Percentiles rank a stretch among this genome's conserved stretches.
These are phyloP conservation scores for Uncinocarpus reesii DNA, from an alignment of 2,329 filamentous ascomycete species.

Conservation along the genomic window DNA sequence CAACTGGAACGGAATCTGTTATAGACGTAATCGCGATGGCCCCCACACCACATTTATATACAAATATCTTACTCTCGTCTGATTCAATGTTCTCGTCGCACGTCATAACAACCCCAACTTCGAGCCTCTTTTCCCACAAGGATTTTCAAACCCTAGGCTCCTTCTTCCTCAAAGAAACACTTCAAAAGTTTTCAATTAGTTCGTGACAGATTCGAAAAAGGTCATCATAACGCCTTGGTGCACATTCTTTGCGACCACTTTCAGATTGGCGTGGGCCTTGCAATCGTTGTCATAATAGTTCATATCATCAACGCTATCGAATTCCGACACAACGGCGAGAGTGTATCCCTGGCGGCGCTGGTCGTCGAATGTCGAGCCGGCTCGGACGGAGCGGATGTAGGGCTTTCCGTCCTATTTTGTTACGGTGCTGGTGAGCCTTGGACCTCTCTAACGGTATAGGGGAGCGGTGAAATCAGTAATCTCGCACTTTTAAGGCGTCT, in stretches of 20 bases:
- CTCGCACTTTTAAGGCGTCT: constrained; percentile 30
- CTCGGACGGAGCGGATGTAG: constrained; percentile 51
- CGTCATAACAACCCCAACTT: too few species aligned
- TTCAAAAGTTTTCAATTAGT: not conserved
- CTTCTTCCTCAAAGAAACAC: too few species aligned
- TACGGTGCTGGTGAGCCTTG: not conserved
- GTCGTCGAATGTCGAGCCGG: constrained; percentile 37
- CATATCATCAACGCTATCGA: constrained; percentile 53
- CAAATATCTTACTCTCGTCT: too few species aligned
- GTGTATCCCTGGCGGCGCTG: constrained; percentile 54
- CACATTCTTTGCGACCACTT: constrained; percentile 18
- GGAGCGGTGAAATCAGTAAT: not conserved
- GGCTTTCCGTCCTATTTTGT: constrained; percentile 51
- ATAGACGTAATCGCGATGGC: too few species aligned
- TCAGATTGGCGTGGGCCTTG: constrained; percentile 39
- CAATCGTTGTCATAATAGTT: constrained; percentile 53
- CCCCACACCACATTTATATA: too few species aligned
- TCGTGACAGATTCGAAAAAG: constrained; percentile 17
- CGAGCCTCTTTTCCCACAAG: too few species aligned
- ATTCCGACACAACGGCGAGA: constrained; percentile 48
- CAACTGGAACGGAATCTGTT: too few species aligned
- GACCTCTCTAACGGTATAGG: not conserved
- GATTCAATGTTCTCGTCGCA: too few species aligned
- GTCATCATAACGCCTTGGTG: constrained; percentile 20
- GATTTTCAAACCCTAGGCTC: too few species aligned